Evolutionary conservation across 2,329 filamentous ascomycete genomes (phyloP), one percentile per base, ranked within the genome.

Genomic region (Colletotrichum cereale): DNA sequence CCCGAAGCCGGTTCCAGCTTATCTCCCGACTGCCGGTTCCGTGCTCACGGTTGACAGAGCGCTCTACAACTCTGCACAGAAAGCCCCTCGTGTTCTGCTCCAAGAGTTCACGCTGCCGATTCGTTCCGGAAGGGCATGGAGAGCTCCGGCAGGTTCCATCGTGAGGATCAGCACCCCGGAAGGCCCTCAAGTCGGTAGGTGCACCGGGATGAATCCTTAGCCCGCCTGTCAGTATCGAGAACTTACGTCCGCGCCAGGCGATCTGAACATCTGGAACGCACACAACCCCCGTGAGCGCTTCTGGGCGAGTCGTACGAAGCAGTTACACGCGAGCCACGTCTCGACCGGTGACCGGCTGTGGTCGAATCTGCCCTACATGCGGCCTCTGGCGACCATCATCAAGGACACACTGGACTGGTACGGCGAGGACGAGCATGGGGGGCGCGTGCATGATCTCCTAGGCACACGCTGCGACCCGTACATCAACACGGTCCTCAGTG

Each of bases 401-500:
- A 84, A 82, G 5, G 93, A 96, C 79, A 89, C 87, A n/a, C 82
- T 96, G 18, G 77, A 86, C 65, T 85, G 85, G 82, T 91, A 92
- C 77, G 88, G 89, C 67, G 78, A 83, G 57, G 87, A 93, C 78
- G 83, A 87, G 77, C 86, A 91, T 77, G 91, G 93, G 76, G 85
- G 93, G 61, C 82, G 89, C 68, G 86, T 93, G 47, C 93, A 97
- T 83, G 94, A 97, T 82, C 84, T 97, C 29, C 84, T 97, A 5
- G 94, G 93, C 44, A 97, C 93, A 34, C 85, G 94, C 53, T 97
- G 94, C 80, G 94, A 96, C 81, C 93, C 93, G 1, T 97, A 96
- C 78, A 91, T 96, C 78, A 94, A 93, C 79, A 85, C 88, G 47
- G 86, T 96, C 73, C 88, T 97, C 63, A 89, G 87, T 4, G 90